These are phyloP conservation scores for Penicillium sclerotigenum DNA, from an alignment of 2,329 filamentous ascomycete genomes.

Conservation along the genomic window DNA sequence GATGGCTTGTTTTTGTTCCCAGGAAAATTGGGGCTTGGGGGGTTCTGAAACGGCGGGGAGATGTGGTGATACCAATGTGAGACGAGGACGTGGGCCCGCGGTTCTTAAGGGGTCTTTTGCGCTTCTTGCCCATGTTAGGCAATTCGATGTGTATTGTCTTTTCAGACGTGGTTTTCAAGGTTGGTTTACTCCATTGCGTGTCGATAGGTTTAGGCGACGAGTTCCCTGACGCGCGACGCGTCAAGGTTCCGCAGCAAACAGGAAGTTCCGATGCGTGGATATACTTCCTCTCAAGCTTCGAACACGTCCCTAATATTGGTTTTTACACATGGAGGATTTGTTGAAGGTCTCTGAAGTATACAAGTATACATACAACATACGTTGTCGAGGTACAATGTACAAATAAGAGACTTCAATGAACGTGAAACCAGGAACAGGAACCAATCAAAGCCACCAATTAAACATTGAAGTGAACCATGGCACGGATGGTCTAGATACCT, in stretches of 20 bases:
- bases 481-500: constrained; percentile 23
- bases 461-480: constrained; percentile 16
- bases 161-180: background rate
- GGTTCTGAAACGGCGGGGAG: constrained; percentile 19
- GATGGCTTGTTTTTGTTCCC: constrained; percentile 44
- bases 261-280: background rate
- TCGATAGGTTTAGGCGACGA: background rate
- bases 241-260: background rate
- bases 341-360: background rate
- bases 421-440: background rate
- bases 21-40: constrained; percentile 7
- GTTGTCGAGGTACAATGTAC: background rate
- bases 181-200: background rate
- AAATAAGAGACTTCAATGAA: background rate
- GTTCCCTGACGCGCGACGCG: constrained; percentile 5
- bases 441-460: constrained; percentile 3
- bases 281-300: too few species aligned
- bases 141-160: background rate
- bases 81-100: constrained; percentile 14
- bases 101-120: constrained; percentile 41
- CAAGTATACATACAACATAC: background rate
- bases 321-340: background rate
- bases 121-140: constrained; percentile 40
- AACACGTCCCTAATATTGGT: background rate
- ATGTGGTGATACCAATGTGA: constrained; percentile 28